Percentiles rank a stretch among this genome's conserved stretches.
Conservation (phyloP, 345 rosid genomes). For the Euphorbia tirucalli region DNA sequence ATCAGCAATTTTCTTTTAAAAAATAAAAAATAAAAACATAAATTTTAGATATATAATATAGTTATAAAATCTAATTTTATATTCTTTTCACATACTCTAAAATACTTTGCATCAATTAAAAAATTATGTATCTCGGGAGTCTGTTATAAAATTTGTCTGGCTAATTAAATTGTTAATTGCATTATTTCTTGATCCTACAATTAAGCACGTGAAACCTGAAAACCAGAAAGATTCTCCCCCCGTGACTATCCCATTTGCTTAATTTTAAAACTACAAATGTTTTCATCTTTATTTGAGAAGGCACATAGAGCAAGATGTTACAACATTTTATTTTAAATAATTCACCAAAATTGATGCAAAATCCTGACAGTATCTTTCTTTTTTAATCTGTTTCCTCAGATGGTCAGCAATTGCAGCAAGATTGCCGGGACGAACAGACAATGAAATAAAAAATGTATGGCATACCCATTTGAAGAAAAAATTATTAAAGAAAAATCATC, state of each 20-base stretch:
- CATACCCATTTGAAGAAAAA: conserved; percentile 77
- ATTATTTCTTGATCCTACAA: background rate
- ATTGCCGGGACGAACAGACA: conserved; percentile 82
- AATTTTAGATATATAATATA: too few relatives aligned
- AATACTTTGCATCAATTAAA: too few relatives aligned
- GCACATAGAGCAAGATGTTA: too few relatives aligned
- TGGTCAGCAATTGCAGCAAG: conserved; percentile 86
- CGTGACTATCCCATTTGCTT: background rate
- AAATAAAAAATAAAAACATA: too few relatives aligned
- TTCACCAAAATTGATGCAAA: background rate
- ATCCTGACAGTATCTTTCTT: background rate
- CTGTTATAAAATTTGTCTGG: too few relatives aligned
- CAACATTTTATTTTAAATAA: too few relatives aligned
- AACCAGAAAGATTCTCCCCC: conserved; percentile 24
- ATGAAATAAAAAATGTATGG: conserved; percentile 85
- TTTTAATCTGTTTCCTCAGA: conserved; percentile 26
- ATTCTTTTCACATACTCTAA: too few relatives aligned
- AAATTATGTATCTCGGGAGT: too few relatives aligned
- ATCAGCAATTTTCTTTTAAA: too few relatives aligned
- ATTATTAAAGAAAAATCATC: conserved; percentile 31
- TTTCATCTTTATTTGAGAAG: too few relatives aligned
- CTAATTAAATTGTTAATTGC: background rate
- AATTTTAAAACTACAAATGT: background rate
- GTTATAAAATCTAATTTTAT: too few relatives aligned
- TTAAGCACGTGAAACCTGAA: conserved; percentile 17